Conservation (phyloP, 2,329 filamentous ascomycete genomes). For the Corinectria fuckeliana region DNA sequence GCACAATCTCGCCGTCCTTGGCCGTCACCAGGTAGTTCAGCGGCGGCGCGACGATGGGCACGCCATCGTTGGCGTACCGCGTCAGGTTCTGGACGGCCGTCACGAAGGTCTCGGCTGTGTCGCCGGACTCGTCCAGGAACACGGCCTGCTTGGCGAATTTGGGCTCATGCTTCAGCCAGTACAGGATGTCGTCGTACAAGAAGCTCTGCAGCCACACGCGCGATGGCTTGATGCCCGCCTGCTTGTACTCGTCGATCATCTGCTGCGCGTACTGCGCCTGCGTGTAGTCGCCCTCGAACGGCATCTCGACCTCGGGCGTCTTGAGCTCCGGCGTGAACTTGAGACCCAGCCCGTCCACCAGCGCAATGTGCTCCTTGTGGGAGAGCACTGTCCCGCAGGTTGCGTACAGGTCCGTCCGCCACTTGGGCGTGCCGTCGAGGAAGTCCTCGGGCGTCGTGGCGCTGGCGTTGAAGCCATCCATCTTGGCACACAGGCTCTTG, state of each 20-base stretch:
- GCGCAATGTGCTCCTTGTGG: constrained; percentile 66
- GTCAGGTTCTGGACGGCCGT: constrained; percentile 64
- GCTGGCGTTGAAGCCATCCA: constrained; percentile 67
- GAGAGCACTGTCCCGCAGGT: constrained; percentile 68
- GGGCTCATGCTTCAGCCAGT: constrained; percentile 69
- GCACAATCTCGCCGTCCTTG: constrained; percentile 61
- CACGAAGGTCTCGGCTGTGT: constrained; percentile 56
- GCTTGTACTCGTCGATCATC: constrained; percentile 65
- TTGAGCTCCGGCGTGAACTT: constrained; percentile 74
- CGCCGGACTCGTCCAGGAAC: constrained; percentile 68
- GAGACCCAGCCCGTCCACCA: constrained; percentile 64
- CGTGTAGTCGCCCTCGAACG: constrained; percentile 68
- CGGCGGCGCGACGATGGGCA: constrained; percentile 68
- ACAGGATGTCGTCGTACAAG: constrained; percentile 67
- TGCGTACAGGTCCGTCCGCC: constrained; percentile 70
- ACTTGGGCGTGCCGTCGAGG: constrained; percentile 64
- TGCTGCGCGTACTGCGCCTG: constrained; percentile 70
- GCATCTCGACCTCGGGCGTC: constrained; percentile 73
- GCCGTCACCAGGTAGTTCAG: constrained; percentile 66
- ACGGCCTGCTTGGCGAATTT: constrained; percentile 67
- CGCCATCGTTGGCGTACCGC: constrained; percentile 61
- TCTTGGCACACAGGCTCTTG: constrained; percentile 72
- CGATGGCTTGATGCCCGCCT: constrained; percentile 56
- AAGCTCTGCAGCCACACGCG: constrained; percentile 71
- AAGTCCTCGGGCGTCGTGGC: constrained; percentile 65